Evolutionary conservation across 164 flowering plant species (phyloP).

Genomic region (Stephania cephalantha): DNA sequence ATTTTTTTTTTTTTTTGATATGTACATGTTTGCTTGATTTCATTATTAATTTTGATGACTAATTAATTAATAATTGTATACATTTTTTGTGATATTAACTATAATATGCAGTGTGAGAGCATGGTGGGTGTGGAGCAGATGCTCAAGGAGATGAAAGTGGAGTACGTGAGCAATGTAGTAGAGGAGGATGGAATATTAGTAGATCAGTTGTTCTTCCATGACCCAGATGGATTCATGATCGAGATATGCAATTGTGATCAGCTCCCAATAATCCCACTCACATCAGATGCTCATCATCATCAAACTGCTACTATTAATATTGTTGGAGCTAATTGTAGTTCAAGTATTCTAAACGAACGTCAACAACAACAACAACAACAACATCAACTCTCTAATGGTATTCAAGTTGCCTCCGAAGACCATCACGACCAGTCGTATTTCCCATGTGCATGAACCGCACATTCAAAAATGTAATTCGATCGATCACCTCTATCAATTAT

Average conservation of each 20-base stretch:
- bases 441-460: too few relatives aligned
- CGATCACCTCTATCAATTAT: too few relatives aligned
- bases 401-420: too few relatives aligned
- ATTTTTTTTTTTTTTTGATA: too few relatives aligned
- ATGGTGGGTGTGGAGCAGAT: constrained; percentile 46
- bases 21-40: too few relatives aligned
- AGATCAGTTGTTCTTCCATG: constrained; percentile 61
- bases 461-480: too few relatives aligned
- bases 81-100: neutral
- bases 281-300: constrained; percentile 14
- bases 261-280: constrained; percentile 64
- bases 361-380: too few relatives aligned
- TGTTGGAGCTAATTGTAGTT: too few relatives aligned
- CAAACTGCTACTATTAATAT: too few relatives aligned
- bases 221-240: constrained; percentile 68
- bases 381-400: neutral
- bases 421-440: too few relatives aligned
- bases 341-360: too few relatives aligned
- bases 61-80: neutral
- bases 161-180: constrained; percentile 42
- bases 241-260: constrained; percentile 77
- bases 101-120: constrained; percentile 39
- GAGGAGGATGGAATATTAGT: constrained; percentile 36
- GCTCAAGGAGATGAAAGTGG: constrained; percentile 32
- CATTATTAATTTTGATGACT: neutral